Evolutionary conservation across 2,329 filamentous ascomycete species (phyloP).

Genomic region (Aureobasidium sp.): DNA sequence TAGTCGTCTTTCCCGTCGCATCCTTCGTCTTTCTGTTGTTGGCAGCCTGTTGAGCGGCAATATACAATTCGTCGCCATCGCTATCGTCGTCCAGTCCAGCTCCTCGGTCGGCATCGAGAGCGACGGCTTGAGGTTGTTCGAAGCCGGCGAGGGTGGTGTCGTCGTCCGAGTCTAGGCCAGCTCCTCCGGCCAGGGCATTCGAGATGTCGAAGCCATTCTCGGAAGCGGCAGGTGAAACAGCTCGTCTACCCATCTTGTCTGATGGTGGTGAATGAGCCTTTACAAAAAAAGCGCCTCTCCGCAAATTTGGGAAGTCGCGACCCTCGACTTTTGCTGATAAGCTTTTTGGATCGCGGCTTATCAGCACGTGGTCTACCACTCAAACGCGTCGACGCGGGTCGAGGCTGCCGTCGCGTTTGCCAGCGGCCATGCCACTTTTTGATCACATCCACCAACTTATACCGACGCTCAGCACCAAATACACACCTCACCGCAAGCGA

Average conservation of each 20-base stretch:
- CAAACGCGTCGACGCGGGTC: background rate
- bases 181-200: constrained; percentile 57
- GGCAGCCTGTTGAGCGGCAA: constrained; percentile 77
- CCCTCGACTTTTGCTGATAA: constrained; percentile 13
- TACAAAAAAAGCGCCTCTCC: constrained; percentile 12
- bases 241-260: constrained; percentile 60
- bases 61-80: constrained; percentile 67
- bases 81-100: constrained; percentile 12
- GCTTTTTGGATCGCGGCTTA: background rate
- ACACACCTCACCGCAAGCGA: background rate
- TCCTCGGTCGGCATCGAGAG: constrained; percentile 31
- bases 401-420: constrained; percentile 7
- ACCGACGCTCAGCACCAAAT: background rate
- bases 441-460: background rate
- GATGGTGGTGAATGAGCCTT: background rate
- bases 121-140: constrained; percentile 7
- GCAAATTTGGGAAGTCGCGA: constrained; percentile 11
- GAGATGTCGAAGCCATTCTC: constrained; percentile 91
- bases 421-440: constrained; percentile 1
- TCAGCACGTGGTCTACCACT: background rate
- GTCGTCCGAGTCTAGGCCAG: constrained; percentile 49
- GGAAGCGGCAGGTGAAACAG: constrained; percentile 72
- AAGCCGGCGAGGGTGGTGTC: constrained; percentile 19
- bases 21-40: constrained; percentile 81
- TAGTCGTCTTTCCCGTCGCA: constrained; percentile 74